Conservation (phyloP, 345 rosid species). For the Euphorbia tirucalli region DNA sequence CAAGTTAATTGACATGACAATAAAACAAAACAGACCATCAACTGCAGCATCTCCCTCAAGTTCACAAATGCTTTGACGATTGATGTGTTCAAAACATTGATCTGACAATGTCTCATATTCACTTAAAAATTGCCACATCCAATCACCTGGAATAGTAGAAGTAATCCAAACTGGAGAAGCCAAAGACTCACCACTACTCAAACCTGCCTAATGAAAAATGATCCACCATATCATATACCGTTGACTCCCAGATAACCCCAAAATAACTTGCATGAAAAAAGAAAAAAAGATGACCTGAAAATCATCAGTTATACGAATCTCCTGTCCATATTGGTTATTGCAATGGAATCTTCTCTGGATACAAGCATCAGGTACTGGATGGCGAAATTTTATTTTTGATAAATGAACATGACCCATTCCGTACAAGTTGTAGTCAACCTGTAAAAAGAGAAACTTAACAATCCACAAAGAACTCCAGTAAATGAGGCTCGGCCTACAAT, state of each 20-base stretch:
- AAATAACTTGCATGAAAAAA: conserved; percentile 9
- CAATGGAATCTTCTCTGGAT: conserved; percentile 36
- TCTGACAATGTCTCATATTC: conserved; percentile 42
- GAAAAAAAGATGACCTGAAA: conserved; percentile 38
- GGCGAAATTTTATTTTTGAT: conserved; percentile 76
- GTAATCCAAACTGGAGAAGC: conserved; percentile 62
- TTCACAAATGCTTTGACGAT: conserved; percentile 77
- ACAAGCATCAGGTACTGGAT: conserved; percentile 62
- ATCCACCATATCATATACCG: conserved; percentile 17
- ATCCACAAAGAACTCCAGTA: not conserved
- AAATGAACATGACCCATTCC: conserved; percentile 96
- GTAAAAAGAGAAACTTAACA: conserved; percentile 19
- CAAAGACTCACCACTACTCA: conserved; percentile 36
- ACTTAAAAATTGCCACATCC: conserved; percentile 64
- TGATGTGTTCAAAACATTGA: conserved; percentile 36
- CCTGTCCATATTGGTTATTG: conserved; percentile 28
- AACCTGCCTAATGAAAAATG: conserved; percentile 55
- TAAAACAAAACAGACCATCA: conserved; percentile 51
- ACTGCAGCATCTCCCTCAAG: conserved; percentile 88
- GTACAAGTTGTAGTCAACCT: conserved; percentile 88
- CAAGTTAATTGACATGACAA: not conserved
- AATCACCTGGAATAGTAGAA: conserved; percentile 68
- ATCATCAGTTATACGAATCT: conserved; percentile 36
- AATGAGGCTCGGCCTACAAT: not conserved
- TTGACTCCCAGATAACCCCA: not conserved